phyloP scores from a whole-genome alignment of 2,329 filamentous ascomycete species.

The Plenodomus lindquistii region DNA sequence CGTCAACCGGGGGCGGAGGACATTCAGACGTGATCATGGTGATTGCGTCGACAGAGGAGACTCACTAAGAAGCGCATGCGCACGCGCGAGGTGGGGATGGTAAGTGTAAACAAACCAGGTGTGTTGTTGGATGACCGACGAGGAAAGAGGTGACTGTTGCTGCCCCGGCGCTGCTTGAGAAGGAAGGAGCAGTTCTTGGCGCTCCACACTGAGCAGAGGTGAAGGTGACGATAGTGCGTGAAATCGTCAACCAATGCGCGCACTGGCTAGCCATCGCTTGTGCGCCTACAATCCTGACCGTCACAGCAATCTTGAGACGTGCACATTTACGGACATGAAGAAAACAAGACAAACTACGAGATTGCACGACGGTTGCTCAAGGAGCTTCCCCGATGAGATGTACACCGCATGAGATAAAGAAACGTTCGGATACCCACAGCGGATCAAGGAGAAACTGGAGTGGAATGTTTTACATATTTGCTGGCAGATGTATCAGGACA shows the following conservation, averaged over 20 bases:
- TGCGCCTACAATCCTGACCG: background rate
- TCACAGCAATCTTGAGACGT: background rate
- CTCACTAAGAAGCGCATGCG: background rate
- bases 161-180: slow-evolving; percentile 1
- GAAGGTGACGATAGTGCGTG: slow-evolving; percentile 8
- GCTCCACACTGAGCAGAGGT: slow-evolving; percentile 8
- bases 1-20: background rate
- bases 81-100: background rate
- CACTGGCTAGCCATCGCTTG: background rate
- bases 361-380: background rate
- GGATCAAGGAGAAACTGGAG: background rate
- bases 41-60: background rate
- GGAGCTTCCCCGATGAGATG: background rate
- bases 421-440: background rate
- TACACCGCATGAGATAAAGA: background rate
- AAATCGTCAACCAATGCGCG: background rate
- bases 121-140: slow-evolving; percentile 6
- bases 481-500: slow-evolving; percentile 1
- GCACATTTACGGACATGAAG: background rate
- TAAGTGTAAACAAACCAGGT: background rate
- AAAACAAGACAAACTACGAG: background rate
- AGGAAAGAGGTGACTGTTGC: slow-evolving; percentile 4
- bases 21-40: background rate
- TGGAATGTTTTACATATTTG: slow-evolving; percentile 13
- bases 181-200: slow-evolving; percentile 8